phyloP scores from a whole-genome alignment of 352 stramenopile species.

The Globisporangium lucens region DNA sequence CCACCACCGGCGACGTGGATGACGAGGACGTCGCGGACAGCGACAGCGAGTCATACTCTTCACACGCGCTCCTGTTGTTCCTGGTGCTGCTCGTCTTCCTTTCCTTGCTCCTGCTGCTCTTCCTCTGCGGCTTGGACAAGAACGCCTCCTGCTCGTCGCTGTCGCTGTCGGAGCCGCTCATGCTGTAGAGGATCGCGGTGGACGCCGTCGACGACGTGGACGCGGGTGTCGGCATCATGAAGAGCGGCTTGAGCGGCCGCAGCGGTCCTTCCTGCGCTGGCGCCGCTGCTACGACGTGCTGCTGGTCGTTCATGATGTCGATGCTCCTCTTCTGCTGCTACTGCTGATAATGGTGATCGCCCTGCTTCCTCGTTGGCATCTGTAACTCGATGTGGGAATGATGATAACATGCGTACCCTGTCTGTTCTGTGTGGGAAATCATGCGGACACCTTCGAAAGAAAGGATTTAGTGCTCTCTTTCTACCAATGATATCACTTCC shows the following conservation, averaged over 20 bases:
- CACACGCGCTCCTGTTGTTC: neutral
- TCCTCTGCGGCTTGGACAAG: neutral
- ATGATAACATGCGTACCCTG: neutral
- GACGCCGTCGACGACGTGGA: constrained; percentile 13
- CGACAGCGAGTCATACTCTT: neutral
- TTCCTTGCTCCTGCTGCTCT: neutral
- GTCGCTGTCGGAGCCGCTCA: constrained; percentile 12
- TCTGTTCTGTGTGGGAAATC: neutral
- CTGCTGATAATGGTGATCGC: neutral
- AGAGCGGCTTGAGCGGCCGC: constrained; percentile 4
- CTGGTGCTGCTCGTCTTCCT: neutral
- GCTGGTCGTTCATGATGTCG: neutral
- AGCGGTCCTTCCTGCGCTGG: neutral
- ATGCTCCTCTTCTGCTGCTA: neutral
- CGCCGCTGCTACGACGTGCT: neutral
- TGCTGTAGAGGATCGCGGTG: constrained; percentile 8
- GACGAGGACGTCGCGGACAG: neutral
- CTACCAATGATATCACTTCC: neutral
- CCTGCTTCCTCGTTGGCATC: neutral
- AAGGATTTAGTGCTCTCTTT: neutral
- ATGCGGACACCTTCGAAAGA: neutral
- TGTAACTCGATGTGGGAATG: neutral
- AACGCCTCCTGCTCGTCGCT: constrained; percentile 7
- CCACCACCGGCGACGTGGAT: neutral
- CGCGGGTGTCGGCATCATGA: constrained; percentile 10